phyloP scores from a whole-genome alignment of 179 eudicot genomes.

The Nepenthes alata region DNA sequence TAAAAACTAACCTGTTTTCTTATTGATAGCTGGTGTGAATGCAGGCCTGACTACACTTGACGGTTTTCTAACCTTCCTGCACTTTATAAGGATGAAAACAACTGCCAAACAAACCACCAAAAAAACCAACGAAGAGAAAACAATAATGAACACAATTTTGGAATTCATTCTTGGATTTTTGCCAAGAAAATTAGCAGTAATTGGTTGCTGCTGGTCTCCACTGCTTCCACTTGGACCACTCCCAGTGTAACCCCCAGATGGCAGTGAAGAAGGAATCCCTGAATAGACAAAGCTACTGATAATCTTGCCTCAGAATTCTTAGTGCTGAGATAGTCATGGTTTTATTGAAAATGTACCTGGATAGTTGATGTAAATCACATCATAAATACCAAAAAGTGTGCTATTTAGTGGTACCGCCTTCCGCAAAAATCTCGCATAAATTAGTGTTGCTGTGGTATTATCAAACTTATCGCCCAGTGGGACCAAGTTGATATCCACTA shows the following conservation, averaged over 20 bases:
- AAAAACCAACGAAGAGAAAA: slow-evolving; percentile 66
- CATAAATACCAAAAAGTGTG: slow-evolving; percentile 79
- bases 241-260: slow-evolving; percentile 32
- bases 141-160: slow-evolving; percentile 49
- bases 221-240: slow-evolving; percentile 57
- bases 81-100: slow-evolving; percentile 45
- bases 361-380: slow-evolving; percentile 51
- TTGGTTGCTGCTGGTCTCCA: slow-evolving; percentile 47
- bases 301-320: slow-evolving; percentile 6
- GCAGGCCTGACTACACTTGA: slow-evolving; percentile 61
- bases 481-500: slow-evolving; percentile 76
- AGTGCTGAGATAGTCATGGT: neutral
- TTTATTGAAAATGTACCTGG: slow-evolving; percentile 42
- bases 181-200: slow-evolving; percentile 55
- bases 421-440: slow-evolving; percentile 55
- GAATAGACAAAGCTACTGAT: slow-evolving; percentile 9
- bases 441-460: slow-evolving; percentile 72
- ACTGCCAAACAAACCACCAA: slow-evolving; percentile 54
- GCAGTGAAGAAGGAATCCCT: slow-evolving; percentile 73
- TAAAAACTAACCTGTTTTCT: slow-evolving; percentile 51
- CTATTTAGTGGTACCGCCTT: slow-evolving; percentile 70
- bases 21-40: slow-evolving; percentile 41
- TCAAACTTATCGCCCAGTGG: slow-evolving; percentile 87
- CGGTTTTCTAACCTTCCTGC: slow-evolving; percentile 56
- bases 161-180: slow-evolving; percentile 52